Conservation (phyloP, 2,329 filamentous ascomycete genomes). For the Fusarium algeriense region DNA sequence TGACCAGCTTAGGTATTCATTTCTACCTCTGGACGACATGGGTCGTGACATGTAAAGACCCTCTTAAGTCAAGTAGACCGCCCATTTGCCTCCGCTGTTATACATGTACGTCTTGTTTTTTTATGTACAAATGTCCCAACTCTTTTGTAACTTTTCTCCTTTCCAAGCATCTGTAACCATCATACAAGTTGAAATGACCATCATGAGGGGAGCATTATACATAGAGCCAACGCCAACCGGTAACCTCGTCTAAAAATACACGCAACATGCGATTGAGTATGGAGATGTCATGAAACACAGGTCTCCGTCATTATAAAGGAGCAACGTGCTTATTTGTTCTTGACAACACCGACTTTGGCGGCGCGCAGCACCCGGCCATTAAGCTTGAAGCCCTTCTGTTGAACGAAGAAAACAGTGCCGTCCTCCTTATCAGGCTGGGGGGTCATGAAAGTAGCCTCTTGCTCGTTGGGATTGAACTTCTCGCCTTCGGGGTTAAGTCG, state of each 20-base stretch:
- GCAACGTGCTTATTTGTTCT: constrained; percentile 70
- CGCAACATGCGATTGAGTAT: constrained; percentile 37
- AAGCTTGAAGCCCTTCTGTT: constrained; percentile 95
- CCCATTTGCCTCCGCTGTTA: constrained; percentile 30
- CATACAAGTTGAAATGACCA: constrained; percentile 43
- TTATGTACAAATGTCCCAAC: constrained; percentile 42
- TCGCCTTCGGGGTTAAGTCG: constrained; percentile 85
- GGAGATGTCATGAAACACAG: constrained; percentile 8
- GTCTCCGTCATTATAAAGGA: constrained; percentile 21
- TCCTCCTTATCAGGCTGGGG: constrained; percentile 90
- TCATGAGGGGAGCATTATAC: constrained; percentile 64
- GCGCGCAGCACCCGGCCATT: constrained; percentile 91
- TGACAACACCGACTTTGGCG: constrained; percentile 96
- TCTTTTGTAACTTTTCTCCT: constrained; percentile 38
- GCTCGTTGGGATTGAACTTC: constrained; percentile 95
- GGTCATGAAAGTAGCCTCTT: constrained; percentile 96
- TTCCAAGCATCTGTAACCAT: constrained; percentile 39
- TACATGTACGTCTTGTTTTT: constrained; percentile 43
- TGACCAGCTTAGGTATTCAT: constrained; percentile 22
- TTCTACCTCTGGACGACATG: constrained; percentile 1
- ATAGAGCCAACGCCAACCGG: constrained; percentile 54
- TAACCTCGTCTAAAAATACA: constrained; percentile 52
- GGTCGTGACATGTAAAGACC: constrained; percentile 15
- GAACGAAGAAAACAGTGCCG: constrained; percentile 88
- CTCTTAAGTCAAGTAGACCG: constrained; percentile 6